Evolutionary conservation across 2,329 filamentous ascomycete genomes (phyloP), one percentile per base, ranked within the genome.

Genomic region (Parafenestella ontariensis): DNA sequence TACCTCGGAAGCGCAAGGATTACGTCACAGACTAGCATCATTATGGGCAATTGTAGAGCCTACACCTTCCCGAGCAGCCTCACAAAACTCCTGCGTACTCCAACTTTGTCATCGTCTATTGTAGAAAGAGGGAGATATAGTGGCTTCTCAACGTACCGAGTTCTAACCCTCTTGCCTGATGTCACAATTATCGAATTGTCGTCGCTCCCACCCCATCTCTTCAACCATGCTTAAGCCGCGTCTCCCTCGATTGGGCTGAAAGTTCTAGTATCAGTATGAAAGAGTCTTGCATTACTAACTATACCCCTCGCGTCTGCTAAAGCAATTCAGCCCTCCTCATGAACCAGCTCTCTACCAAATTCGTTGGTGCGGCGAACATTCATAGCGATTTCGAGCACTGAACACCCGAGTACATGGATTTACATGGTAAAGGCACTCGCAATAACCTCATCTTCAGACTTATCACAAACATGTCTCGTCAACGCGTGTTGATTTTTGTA

Each of bases 381-480:
- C n/a, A n/a, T n/a, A n/a, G n/a, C n/a, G n/a, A n/a, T n/a, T n/a
- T n/a, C n/a, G n/a, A n/a, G n/a, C n/a, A 10, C 8, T 4, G 17
- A 23, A 23, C 18, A 21, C 3, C 18, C 18, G 18, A 11, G 18
- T 13, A n/a, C n/a, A 21, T 10, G 17, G 33, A 44, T 23, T 10
- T 21, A 23, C 9, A 1, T 21, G 7, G 10, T 5, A 21, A 1
- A 40, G 13, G 7, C 4, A 24, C 20, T 15, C 11, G 7, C 37
- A n/a, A 5, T 5, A 1, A 3, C 4, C 24, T 39, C 20, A 17
- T 5, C 23, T 18, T 13, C 5, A 11, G 21, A 18, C 11, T 13
- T 17, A 21, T 33, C 15, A 41, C 37, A 60, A 53, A 59, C 61
- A 64, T 62, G 58, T 62, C 49, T 64, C 42, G 51, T 52, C 3